These are phyloP conservation scores for Choiromyces venosus DNA, from an alignment of 495 filamentous ascomycete species.

Conservation along the genomic window DNA sequence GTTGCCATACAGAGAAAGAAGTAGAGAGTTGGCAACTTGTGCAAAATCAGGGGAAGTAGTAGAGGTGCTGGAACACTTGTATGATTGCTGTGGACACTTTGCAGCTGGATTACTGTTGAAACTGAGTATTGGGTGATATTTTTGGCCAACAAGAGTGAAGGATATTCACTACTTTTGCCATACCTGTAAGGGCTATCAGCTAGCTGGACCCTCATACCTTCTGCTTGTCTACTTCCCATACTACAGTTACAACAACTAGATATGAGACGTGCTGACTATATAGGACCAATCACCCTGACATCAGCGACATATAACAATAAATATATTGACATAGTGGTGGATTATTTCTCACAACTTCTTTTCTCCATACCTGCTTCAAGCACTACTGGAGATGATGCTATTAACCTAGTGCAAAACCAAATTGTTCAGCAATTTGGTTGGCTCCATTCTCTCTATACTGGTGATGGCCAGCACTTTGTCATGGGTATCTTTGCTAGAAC, in stretches of 20 bases:
- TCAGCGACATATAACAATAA: background rate
- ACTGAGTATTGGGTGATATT: conserved; percentile 5
- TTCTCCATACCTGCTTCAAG: too few relatives aligned
- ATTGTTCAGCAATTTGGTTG: background rate
- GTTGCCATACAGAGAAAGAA: too few relatives aligned
- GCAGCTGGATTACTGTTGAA: background rate
- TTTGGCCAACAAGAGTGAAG: background rate
- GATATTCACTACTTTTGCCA: background rate
- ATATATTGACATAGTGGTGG: background rate
- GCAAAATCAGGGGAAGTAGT: too few relatives aligned
- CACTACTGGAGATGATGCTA: too few relatives aligned
- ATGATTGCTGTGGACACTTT: conserved; percentile 12
- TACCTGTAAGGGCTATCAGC: background rate
- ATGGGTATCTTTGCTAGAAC: too few relatives aligned
- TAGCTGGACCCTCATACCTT: background rate
- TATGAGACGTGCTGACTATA: conserved; percentile 5
- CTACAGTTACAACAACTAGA: conserved; percentile 3
- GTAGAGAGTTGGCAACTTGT: too few relatives aligned
- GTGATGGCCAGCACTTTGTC: conserved; percentile 13
- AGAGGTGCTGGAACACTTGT: too few relatives aligned
- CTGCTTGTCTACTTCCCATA: background rate
- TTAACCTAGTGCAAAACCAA: too few relatives aligned
- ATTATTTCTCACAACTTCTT: too few relatives aligned
- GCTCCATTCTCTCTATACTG: conserved; percentile 2
- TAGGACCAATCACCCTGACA: background rate